A percentile compares a stretch with the other conserved stretches of the same genome.
These are phyloP conservation scores for Arthrobotrys pseudoclavata DNA, from an alignment of 2,329 filamentous ascomycete genomes.

Conservation along the genomic window DNA sequence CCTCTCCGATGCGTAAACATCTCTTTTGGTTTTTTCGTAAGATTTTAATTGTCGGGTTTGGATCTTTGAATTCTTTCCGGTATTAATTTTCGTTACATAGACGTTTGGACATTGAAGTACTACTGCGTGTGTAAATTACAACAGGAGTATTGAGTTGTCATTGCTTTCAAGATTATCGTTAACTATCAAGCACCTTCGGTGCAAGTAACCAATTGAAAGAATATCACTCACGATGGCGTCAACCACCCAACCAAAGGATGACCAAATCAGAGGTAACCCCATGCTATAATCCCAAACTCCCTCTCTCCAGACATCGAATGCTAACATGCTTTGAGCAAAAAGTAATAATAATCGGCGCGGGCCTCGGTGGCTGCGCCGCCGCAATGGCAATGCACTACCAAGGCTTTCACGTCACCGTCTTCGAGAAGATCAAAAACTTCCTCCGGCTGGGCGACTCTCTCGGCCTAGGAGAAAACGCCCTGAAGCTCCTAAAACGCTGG, in stretches of 20 bases:
- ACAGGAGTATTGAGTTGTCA: constrained; percentile 35
- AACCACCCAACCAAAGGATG: constrained; percentile 23
- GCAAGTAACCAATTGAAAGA: neutral
- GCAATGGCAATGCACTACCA: constrained; percentile 70
- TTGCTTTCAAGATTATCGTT: neutral
- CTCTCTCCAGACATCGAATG: neutral
- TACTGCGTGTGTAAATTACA: constrained; percentile 27
- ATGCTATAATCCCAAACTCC: neutral
- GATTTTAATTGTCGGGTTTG: constrained; percentile 29
- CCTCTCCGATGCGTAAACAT: neutral
- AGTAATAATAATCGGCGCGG: constrained; percentile 70
- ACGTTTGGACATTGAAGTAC: neutral
- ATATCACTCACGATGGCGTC: constrained; percentile 20
- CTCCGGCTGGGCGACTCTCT: constrained; percentile 68
- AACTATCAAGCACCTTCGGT: neutral
- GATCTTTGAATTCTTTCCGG: neutral
- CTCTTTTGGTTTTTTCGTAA: neutral
- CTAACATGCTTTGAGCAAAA: neutral
- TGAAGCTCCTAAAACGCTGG: constrained; percentile 69
- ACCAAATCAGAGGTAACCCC: constrained; percentile 23
- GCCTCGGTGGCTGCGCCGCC: constrained; percentile 69
- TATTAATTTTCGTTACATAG: constrained; percentile 3
- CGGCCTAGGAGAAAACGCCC: constrained; percentile 69
- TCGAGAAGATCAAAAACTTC: constrained; percentile 68
- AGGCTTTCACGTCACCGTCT: constrained; percentile 67